Percentiles rank a stretch among this genome's conserved stretches.
Evolutionary conservation across 257 asterid species (phyloP).

Genomic region (Nicotiana undulata): DNA sequence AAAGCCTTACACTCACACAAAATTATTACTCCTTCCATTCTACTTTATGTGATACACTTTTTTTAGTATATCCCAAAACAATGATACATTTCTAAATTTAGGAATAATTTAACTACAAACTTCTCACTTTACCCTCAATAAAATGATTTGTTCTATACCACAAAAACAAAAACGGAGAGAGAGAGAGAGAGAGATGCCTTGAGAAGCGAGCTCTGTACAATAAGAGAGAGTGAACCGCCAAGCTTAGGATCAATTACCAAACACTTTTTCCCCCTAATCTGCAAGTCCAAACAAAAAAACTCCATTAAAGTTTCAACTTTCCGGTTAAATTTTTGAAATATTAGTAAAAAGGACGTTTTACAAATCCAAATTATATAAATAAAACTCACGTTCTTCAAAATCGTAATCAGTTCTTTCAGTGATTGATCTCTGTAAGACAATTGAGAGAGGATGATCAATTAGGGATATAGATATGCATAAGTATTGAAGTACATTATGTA

Average conservation of each 20-base stretch:
- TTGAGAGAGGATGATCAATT: not conserved
- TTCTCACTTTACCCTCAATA: no score
- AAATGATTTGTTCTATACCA: no score
- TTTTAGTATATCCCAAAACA: no score
- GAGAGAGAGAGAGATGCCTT: conserved; percentile 38
- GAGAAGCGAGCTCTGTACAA: conserved; percentile 76
- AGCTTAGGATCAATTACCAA: conserved; percentile 92
- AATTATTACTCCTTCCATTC: no score
- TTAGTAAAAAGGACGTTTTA: not conserved
- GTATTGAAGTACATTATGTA: not conserved
- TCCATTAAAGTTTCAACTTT: not conserved
- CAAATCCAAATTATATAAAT: not conserved
- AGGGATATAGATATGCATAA: not conserved
- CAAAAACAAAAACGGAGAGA: no score
- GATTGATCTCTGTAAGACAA: conserved; percentile 58
- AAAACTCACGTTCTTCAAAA: conserved; percentile 67
- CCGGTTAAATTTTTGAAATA: not conserved
- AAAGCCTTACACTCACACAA: no score
- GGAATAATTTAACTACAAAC: no score
- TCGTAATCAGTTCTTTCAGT: conserved; percentile 60
- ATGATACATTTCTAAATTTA: no score
- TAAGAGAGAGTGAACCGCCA: conserved; percentile 78
- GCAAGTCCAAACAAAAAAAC: not conserved
- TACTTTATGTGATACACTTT: no score
- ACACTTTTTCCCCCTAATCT: conserved; percentile 96